Percentiles rank a stretch among this genome's conserved stretches.
These are phyloP conservation scores for Penicillium desertorum DNA, from an alignment of 495 filamentous ascomycete genomes.

Conservation along the genomic window DNA sequence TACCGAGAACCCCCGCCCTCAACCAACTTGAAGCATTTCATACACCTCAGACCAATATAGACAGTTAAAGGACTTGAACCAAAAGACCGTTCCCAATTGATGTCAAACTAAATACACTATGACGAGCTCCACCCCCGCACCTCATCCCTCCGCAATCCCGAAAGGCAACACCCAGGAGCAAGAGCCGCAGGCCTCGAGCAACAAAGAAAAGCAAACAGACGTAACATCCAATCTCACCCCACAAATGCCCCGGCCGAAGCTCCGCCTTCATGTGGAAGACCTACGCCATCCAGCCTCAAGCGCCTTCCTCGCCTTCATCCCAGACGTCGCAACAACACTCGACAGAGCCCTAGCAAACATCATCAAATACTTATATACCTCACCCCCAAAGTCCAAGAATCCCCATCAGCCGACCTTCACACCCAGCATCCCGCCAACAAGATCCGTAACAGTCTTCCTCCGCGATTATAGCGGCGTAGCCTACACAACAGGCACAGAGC, in stretches of 20 bases:
- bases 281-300: constrained; percentile 61
- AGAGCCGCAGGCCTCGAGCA: background rate
- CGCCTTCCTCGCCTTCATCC: constrained; percentile 61
- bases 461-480: constrained; percentile 79
- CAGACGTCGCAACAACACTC: constrained; percentile 57
- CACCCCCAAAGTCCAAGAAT: constrained; percentile 21
- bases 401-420: constrained; percentile 20
- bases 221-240: background rate
- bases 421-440: constrained; percentile 52
- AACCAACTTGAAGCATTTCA: too few relatives aligned
- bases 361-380: constrained; percentile 61
- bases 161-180: constrained; percentile 4
- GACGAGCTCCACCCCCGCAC: constrained; percentile 10
- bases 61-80: too few relatives aligned
- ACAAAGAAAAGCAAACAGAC: constrained; percentile 1
- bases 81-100: background rate
- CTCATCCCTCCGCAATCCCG: constrained; percentile 18
- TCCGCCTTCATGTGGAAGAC: constrained; percentile 70
- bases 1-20: too few relatives aligned
- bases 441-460: constrained; percentile 86
- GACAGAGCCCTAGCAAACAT: constrained; percentile 63
- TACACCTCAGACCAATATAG: too few relatives aligned
- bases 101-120: constrained; percentile 11
- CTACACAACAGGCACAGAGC: constrained; percentile 79
- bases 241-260: constrained; percentile 52